Evolutionary conservation across 768 basidiomycete genomes (phyloP), one percentile per base, ranked within the genome.

Genomic region (Cubamyces lactineus): DNA sequence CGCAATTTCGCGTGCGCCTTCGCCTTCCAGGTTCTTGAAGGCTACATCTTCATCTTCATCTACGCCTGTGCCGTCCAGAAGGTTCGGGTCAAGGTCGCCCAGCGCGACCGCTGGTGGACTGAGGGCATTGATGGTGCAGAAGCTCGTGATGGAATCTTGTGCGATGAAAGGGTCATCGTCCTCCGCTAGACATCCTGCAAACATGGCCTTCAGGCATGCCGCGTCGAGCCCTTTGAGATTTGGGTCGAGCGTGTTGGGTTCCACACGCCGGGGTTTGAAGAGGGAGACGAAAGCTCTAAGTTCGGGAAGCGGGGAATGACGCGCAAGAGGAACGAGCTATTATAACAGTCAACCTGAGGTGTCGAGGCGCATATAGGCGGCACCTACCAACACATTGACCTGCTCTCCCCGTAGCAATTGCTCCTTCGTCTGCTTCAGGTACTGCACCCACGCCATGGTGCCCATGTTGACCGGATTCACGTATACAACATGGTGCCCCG

Each of bases 301-400:
- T 70, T 98, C 96, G 0, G 92, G 91, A 5, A 97, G 82, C 0
- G 91, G 82, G 0, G 94, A 96, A 70, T 98, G 96, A 2, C 96
- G 85, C 9, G 86, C 85, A 5, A 98, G 79, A 0, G 94, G 94
- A 7, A 91, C 87, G 9, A 92, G 82, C 93, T 96, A 15, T 6
- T 16, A 7, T 12, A 5, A 3, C 48, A 11, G 24, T 49, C 11
- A 47, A 13, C 23, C 5, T 3, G 12, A 21, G 9, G 19, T 9
- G 5, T 7, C 5, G 23, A 40, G 5, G 21, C 17, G 38, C 19
- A 34, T 30, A 51, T 30, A 48, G 12, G 13, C 41, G 47, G 51
- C 52, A 65, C 82, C 50, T 69, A 96, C 96, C 69, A 97, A 75
- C 62, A 80, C 82, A 16, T 80, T 81, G 13, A 95, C 80, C 19